A percentile compares a stretch with the other conserved stretches of the same genome.
These are phyloP conservation scores for Immersiella caudata DNA, from an alignment of 495 filamentous ascomycete genomes.

Conservation along the genomic window DNA sequence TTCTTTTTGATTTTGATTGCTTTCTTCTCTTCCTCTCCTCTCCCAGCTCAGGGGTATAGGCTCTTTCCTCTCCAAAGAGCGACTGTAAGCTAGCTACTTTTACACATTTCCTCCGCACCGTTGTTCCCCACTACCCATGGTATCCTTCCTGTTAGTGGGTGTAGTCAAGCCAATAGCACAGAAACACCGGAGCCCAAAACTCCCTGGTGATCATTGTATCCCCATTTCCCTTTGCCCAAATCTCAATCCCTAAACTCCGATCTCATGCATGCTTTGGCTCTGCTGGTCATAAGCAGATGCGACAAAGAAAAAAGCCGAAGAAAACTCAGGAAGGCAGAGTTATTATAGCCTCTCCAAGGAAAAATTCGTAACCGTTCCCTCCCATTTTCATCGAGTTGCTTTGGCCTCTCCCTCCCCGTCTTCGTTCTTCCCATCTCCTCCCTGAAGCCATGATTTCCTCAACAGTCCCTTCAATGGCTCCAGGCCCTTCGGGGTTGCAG, in stretches of 20 bases:
- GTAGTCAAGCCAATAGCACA: too few species aligned
- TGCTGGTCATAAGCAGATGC: not conserved
- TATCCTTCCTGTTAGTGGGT: too few species aligned
- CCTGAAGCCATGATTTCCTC: not conserved
- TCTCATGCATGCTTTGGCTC: conserved; percentile 18
- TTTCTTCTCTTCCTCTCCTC: not conserved
- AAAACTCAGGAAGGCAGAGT: conserved; percentile 7
- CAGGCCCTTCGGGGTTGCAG: conserved; percentile 1
- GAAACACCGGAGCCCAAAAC: too few species aligned
- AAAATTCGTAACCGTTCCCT: conserved; percentile 4
- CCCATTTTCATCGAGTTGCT: not conserved
- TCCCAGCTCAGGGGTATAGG: conserved; percentile 11
- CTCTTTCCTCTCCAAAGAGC: not conserved
- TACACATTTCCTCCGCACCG: not conserved
- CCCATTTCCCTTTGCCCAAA: not conserved
- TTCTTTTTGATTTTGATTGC: conserved; percentile 1
- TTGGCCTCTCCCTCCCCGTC: not conserved
- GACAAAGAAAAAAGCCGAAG: not conserved
- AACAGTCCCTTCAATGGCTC: conserved; percentile 6
- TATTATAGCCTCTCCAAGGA: conserved; percentile 11
- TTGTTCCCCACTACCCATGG: not conserved
- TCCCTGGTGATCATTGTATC: not conserved
- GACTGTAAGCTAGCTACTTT: conserved; percentile 8
- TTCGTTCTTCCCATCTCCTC: not conserved
- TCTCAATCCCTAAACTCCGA: conserved; percentile 5